Evolutionary conservation across 2,329 filamentous ascomycete genomes (phyloP).

Genomic region (Fusarium abutilonis): DNA sequence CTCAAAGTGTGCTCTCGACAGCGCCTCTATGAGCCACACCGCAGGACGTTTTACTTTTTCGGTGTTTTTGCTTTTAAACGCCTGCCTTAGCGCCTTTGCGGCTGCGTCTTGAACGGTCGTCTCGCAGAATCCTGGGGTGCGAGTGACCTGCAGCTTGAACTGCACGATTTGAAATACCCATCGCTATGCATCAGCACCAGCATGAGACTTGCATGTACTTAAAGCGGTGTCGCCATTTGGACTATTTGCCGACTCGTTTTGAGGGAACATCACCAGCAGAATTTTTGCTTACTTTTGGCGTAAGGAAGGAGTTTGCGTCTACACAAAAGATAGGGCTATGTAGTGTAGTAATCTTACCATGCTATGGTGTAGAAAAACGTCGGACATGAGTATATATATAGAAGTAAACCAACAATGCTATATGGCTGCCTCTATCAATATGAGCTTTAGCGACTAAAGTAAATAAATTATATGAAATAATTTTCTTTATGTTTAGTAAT

Average conservation of each 20-base stretch:
- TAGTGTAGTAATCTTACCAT: background rate
- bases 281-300: conserved; percentile 8
- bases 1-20: background rate
- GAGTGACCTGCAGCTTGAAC: conserved; percentile 8
- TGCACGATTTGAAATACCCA: conserved; percentile 4
- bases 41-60: conserved; percentile 8
- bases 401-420: too few relatives aligned
- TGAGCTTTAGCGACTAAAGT: too few relatives aligned
- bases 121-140: conserved; percentile 1
- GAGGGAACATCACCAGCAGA: background rate
- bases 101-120: conserved; percentile 8
- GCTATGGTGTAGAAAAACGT: too few relatives aligned
- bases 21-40: conserved; percentile 6
- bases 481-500: too few relatives aligned
- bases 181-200: conserved; percentile 1
- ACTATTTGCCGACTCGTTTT: background rate
- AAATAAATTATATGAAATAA: too few relatives aligned
- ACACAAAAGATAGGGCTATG: background rate
- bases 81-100: conserved; percentile 2
- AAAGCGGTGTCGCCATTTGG: conserved; percentile 14
- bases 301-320: background rate
- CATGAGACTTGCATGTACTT: conserved; percentile 5
- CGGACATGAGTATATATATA: too few relatives aligned
- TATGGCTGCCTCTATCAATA: too few relatives aligned
- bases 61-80: background rate